Percentiles rank a stretch among this genome's conserved stretches.
These are phyloP conservation scores for Bruguiera parviflora DNA, from an alignment of 345 rosid genomes.

Conservation along the genomic window DNA sequence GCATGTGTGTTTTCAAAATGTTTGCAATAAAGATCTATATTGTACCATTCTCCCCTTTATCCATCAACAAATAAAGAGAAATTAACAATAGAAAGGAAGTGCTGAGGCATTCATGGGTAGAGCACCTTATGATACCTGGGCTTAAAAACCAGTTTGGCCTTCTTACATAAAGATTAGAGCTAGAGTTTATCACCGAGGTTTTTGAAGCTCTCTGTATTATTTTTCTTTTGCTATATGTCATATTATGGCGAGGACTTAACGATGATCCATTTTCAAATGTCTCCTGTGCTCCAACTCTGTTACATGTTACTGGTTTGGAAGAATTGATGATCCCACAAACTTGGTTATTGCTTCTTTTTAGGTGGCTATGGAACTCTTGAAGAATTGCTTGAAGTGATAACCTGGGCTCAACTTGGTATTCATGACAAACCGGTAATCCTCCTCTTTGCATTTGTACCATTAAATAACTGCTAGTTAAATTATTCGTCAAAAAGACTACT, in stretches of 20 bases:
- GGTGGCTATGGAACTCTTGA: constrained; percentile 99
- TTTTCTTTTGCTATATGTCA: neutral
- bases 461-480: neutral
- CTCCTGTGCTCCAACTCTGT: neutral
- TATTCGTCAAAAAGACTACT: neutral
- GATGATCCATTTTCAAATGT: neutral
- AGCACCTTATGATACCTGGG: no score
- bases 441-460: neutral
- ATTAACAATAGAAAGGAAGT: no score
- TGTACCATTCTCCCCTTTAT: neutral
- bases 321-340: no score
- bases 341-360: constrained; percentile 16
- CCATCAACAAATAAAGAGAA: neutral
- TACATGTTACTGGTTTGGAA: neutral
- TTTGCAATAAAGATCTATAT: constrained; percentile 27
- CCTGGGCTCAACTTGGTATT: constrained; percentile 99
- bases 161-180: no score
- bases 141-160: no score
- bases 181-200: neutral
- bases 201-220: neutral
- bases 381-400: constrained; percentile 93
- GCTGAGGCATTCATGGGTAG: no score
- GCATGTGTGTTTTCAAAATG: constrained; percentile 29
- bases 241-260: neutral
- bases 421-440: constrained; percentile 82